Conservation (phyloP, 169 alveolate species). For the Babesia caballi region DNA sequence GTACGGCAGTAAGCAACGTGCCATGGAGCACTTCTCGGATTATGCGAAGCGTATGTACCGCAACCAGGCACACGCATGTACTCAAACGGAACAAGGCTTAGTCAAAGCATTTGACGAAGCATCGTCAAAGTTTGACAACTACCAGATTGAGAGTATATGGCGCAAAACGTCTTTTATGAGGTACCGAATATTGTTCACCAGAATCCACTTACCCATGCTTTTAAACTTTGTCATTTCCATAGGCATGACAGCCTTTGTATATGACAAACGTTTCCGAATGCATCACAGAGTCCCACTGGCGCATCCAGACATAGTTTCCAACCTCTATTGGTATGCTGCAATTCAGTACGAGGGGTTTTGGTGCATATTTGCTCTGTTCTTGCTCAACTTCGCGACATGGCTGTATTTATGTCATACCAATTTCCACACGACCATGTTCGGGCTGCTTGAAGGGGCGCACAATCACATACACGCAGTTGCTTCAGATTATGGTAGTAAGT, state of each 20-base stretch:
- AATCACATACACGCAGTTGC: not conserved
- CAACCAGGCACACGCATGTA: conserved; percentile 1
- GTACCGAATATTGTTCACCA: conserved; percentile 12
- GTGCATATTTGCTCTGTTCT: conserved; percentile 43
- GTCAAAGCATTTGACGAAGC: conserved; percentile 47
- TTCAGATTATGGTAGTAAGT: conserved; percentile 15
- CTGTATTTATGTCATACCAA: conserved; percentile 26
- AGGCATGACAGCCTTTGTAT: conserved; percentile 21
- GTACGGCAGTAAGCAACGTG: conserved; percentile 26
- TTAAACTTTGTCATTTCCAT: conserved; percentile 29
- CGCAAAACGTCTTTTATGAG: not conserved
- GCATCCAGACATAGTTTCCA: conserved; percentile 47
- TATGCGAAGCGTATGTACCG: conserved; percentile 18
- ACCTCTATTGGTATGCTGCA: conserved; percentile 62
- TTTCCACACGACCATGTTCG: conserved; percentile 18
- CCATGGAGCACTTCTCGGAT: conserved; percentile 36
- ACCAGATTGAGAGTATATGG: conserved; percentile 28
- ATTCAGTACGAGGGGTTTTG: conserved; percentile 61
- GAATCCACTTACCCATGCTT: conserved; percentile 35
- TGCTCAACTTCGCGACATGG: conserved; percentile 52
- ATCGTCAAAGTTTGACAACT: conserved; percentile 37
- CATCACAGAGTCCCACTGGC: conserved; percentile 60
- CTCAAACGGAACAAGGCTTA: conserved; percentile 11
- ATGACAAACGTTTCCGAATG: conserved; percentile 39
- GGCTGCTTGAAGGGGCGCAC: conserved; percentile 27